Conservation (phyloP, 345 rosid species). For the Angophora floribunda region DNA sequence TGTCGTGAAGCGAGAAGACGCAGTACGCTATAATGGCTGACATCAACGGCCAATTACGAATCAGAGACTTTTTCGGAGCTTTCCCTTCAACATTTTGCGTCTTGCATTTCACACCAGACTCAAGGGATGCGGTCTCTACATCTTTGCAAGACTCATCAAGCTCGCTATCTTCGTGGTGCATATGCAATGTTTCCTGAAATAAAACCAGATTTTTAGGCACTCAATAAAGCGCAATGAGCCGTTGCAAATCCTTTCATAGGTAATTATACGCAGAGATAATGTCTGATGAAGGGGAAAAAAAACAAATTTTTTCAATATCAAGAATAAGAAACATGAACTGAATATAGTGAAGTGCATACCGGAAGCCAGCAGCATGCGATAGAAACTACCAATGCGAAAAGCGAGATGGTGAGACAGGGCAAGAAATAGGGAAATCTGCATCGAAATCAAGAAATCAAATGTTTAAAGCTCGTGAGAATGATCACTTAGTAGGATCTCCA, state of each 20-base stretch:
- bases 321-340: neutral
- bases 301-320: neutral
- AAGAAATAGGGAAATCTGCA: slow-evolving; percentile 84
- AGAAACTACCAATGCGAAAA: slow-evolving; percentile 50
- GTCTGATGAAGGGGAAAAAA: neutral
- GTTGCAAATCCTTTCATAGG: neutral
- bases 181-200: slow-evolving; percentile 72
- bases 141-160: slow-evolving; percentile 28
- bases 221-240: neutral
- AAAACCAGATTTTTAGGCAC: neutral
- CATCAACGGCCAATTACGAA: slow-evolving; percentile 82
- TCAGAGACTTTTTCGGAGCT: slow-evolving; percentile 28
- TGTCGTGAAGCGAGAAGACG: slow-evolving; percentile 80
- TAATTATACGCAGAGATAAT: neutral
- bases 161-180: slow-evolving; percentile 18
- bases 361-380: slow-evolving; percentile 62
- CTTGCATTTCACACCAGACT: neutral
- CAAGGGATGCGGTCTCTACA: slow-evolving; percentile 8
- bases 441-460: neutral
- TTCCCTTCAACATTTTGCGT: slow-evolving; percentile 5
- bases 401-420: slow-evolving; percentile 54
- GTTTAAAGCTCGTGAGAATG: neutral
- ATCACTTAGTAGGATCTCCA: neutral
- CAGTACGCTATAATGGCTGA: slow-evolving; percentile 85
- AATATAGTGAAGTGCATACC: slow-evolving; percentile 20